Conservation (phyloP, 257 asterid genomes). For the Nicotiana benthamiana region DNA sequence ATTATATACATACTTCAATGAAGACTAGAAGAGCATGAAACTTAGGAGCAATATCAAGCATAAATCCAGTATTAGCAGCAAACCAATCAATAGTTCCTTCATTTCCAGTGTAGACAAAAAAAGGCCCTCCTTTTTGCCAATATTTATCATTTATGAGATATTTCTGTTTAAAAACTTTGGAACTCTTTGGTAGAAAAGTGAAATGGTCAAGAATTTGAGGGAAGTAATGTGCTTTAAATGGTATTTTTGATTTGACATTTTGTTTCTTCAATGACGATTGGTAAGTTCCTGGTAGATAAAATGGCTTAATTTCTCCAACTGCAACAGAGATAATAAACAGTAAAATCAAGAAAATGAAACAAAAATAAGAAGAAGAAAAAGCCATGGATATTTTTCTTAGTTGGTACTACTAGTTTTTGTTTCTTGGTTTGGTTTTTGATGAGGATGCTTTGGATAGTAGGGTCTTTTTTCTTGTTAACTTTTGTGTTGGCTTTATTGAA, state of each 20-base stretch:
- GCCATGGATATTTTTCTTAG: conserved; percentile 15
- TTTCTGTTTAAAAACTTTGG: conserved; percentile 52
- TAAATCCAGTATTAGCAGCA: conserved; percentile 69
- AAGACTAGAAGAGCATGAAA: conserved; percentile 62
- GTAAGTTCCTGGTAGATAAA: conserved; percentile 39
- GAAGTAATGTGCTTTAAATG: conserved; percentile 44
- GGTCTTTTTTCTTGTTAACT: not conserved
- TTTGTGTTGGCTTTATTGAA: not conserved
- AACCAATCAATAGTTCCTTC: conserved; percentile 86
- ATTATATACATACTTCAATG: conserved; percentile 40
- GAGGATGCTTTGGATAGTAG: not conserved
- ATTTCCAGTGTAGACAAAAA: conserved; percentile 72
- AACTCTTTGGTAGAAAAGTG: conserved; percentile 51
- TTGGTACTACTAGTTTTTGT: not conserved
- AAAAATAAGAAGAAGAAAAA: conserved; percentile 9
- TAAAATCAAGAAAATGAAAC: conserved; percentile 20
- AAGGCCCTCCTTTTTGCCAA: conserved; percentile 58
- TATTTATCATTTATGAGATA: conserved; percentile 50
- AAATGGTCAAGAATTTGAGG: conserved; percentile 74
- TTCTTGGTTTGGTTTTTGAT: not conserved
- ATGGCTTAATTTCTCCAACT: conserved; percentile 22
- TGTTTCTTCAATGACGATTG: conserved; percentile 38
- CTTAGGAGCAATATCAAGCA: conserved; percentile 66
- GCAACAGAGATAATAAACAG: conserved; percentile 20
- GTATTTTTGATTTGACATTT: conserved; percentile 29